Base-by-base conservation (phyloP, 768 basidiomycete genomes). In the Dentipellis fragilis region DNA sequence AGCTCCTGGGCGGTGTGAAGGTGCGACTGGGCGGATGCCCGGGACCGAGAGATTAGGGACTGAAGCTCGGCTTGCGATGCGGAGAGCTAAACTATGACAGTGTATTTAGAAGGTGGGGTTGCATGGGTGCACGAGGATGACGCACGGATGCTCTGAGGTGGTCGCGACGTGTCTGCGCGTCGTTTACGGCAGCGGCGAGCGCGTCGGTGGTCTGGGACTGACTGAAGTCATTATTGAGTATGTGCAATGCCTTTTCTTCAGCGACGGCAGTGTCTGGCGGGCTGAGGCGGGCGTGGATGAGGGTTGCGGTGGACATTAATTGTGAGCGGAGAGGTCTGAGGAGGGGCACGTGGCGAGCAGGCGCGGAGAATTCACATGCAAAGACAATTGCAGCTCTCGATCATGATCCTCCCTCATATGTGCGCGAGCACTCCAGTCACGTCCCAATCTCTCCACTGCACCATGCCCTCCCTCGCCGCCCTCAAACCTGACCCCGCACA, bases 1-100 rank as follows among this genome's bases (percentile, higher is more conserved):
- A 92, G 72, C 55, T 85, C 82, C 64, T 89, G 84, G 0, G 88
- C 87, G 9, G 80, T 76, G 52, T 76, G 72, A 37, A 89, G 71
- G 36, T 84, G 74, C 21, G 69, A 65, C 52, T 78, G 66, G 1
- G 80, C 76, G 19, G 72, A 66, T 10, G 67, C 59, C 40, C 78
- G 78, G 3, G 84, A 79, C 42, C 76, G 67, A 3, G 70, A 63
- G 7, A 87, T 70, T 14, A 84, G 64, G 1, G 62, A 54, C 49
- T 80, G 73, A 19, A 85, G 64, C 29, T 70, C 67, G 12, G 69
- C 68, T 62, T 77, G 71, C 10, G 87, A 89, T 40, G 71, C 65
- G 47, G 71, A 65, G 60, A 85, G 74, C 87, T 89, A 64, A 77
- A 67, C 79, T 78, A 74, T 60, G 75, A 71, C 63, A 62, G 53